Conservation (phyloP, 2,329 filamentous ascomycete species). For the Sporothrix phasma region DNA sequence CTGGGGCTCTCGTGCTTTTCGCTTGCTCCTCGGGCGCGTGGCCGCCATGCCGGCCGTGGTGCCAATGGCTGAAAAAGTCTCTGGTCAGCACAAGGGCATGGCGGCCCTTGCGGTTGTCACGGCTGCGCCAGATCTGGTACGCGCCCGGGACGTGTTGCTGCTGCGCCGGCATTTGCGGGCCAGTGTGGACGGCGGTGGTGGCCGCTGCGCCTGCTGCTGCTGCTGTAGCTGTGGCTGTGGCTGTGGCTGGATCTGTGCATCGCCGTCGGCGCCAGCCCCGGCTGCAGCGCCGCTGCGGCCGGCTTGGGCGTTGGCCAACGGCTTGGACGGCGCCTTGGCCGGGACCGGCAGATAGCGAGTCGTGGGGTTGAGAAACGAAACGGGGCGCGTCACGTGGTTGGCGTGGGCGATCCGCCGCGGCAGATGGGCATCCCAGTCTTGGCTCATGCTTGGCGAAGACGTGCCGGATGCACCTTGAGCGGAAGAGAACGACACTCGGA, state of each 20-base stretch:
- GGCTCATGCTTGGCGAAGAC: not conserved
- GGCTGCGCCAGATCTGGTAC: slow-evolving; percentile 33
- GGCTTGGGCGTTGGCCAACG: not conserved
- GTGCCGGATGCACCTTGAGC: not conserved
- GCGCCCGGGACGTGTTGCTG: slow-evolving; percentile 10
- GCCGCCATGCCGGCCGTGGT: not conserved
- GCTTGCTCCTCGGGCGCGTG: not conserved
- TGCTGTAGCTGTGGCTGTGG: not conserved
- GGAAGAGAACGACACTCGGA: too few relatives aligned
- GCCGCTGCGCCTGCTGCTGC: not conserved
- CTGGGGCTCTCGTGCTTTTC: too few relatives aligned
- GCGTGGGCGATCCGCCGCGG: slow-evolving; percentile 12
- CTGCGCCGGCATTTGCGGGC: not conserved
- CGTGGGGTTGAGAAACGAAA: slow-evolving; percentile 19
- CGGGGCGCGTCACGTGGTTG: not conserved
- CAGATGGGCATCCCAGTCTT: not conserved
- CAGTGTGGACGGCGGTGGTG: not conserved
- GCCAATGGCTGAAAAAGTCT: slow-evolving; percentile 15
- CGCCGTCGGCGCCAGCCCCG: not conserved
- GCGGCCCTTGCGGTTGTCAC: slow-evolving; percentile 35
- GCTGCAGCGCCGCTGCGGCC: too few relatives aligned
- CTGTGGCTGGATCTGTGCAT: not conserved
- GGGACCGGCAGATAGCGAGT: slow-evolving; percentile 18
- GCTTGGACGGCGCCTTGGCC: not conserved
- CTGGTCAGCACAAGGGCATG: slow-evolving; percentile 26